A percentile compares a stretch with the other conserved stretches of the same genome.
Evolutionary conservation across 495 filamentous ascomycete species (phyloP).

Genomic region (Penicillium soppii): DNA sequence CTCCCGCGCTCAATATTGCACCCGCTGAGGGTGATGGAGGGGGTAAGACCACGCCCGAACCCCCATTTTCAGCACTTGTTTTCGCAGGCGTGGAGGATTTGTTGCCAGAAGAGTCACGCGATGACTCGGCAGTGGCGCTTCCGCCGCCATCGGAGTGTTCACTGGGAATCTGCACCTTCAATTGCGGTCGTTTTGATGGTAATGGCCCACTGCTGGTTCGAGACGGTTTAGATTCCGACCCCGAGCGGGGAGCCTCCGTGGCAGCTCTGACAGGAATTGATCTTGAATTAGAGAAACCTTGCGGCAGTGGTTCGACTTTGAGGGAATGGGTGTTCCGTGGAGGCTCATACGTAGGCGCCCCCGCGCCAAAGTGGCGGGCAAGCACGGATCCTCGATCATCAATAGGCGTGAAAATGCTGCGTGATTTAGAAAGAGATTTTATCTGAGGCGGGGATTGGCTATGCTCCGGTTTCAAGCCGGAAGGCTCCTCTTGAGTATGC

Average conservation of each 20-base stretch:
- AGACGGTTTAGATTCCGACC: slow-evolving; percentile 62
- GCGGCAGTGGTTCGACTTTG: slow-evolving; percentile 43
- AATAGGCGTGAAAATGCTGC: slow-evolving; percentile 96
- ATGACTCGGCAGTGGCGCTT: slow-evolving; percentile 71
- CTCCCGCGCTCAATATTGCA: slow-evolving; percentile 84
- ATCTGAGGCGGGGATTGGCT: slow-evolving; percentile 54
- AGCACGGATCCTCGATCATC: slow-evolving; percentile 89
- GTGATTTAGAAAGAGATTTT: slow-evolving; percentile 77
- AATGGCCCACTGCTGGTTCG: slow-evolving; percentile 68
- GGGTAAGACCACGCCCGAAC: slow-evolving; percentile 75
- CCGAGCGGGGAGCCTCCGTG: slow-evolving; percentile 40
- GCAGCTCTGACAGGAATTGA: slow-evolving; percentile 34
- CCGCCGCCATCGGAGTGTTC: slow-evolving; percentile 83
- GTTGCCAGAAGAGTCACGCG: slow-evolving; percentile 65
- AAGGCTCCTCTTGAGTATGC: slow-evolving; percentile 38
- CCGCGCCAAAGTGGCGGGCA: slow-evolving; percentile 75
- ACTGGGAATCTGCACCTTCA: slow-evolving; percentile 93
- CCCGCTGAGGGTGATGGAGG: slow-evolving; percentile 90
- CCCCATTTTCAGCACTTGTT: slow-evolving; percentile 55
- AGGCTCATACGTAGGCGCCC: slow-evolving; percentile 45
- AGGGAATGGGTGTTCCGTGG: slow-evolving; percentile 41
- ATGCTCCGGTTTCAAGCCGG: slow-evolving; percentile 41
- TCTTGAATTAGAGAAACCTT: slow-evolving; percentile 46
- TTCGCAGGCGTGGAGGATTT: slow-evolving; percentile 52
- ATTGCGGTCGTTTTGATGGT: slow-evolving; percentile 68